Base-by-base conservation (phyloP, 345 rosid species). In the Populus davidiana region DNA sequence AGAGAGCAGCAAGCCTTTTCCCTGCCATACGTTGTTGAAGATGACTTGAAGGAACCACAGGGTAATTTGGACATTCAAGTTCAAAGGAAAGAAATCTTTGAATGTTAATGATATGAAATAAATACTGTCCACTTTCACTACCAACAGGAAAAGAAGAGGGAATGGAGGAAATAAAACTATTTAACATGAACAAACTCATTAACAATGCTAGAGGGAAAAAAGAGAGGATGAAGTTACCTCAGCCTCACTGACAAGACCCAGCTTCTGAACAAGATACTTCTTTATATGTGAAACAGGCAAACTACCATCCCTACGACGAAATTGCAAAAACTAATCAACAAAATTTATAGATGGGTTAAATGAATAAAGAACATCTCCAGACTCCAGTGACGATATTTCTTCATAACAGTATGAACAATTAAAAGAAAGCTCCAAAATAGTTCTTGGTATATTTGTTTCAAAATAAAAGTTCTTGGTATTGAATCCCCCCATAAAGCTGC, bases 251-350 rank as follows among this genome's bases (percentile, higher is more conserved):
- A 61, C n/a, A 44, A 85, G 90, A 49, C 81, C 82, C 18, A 88
- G 79, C 79, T 84, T 88, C 27, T 29, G 80, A 71, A 70, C 83
- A 0, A 88, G 31, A 74, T 88, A 87, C 81, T 81, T 85, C 41
- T 79, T 82, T 59, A 88, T 81, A 25, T 29, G 43, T 5, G 84
- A 84, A 78, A 88, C 85, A 0, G 88, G 81, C 75, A 88, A 67
- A 35, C 56, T 79, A 14, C 84, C 78, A 70, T 87, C 88, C 85
- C 91, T 88, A 21, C 67, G 71, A 74, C 59, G 27, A 16, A 66
- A 68, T 52, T 25, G 17, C 70, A 61, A 35, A 7, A 67, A 70
- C 41, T 54, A 4, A 6, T 74, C 25, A 56, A 27, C 25, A 33
- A 23, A 59, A 47, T 2, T 43, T 43, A 43, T 10, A 43, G 47